phyloP scores from a whole-genome alignment of 1,284 basidiomycete species.

The Hypsizygus ulmarius region DNA sequence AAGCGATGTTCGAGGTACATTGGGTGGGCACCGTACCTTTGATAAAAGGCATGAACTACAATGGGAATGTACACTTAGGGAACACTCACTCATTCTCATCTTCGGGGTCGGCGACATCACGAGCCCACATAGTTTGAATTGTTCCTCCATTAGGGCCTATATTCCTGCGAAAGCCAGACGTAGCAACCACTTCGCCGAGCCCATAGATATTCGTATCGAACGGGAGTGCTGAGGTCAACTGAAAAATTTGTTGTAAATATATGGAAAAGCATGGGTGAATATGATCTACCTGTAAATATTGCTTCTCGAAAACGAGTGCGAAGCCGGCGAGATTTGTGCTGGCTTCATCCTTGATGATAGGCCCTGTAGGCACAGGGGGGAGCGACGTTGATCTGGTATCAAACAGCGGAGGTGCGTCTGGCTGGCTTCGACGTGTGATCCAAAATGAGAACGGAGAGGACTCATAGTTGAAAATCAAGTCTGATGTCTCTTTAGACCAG shows the following conservation, averaged over 20 bases:
- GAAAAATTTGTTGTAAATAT: slow-evolving; percentile 11
- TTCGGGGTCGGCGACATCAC: slow-evolving; percentile 58
- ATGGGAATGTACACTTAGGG: not conserved
- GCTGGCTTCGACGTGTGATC: slow-evolving; percentile 66
- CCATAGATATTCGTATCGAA: slow-evolving; percentile 74
- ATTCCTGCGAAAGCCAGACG: slow-evolving; percentile 65
- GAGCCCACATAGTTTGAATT: slow-evolving; percentile 70
- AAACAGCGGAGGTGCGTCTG: slow-evolving; percentile 60
- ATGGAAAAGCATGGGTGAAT: too few species aligned
- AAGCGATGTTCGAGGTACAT: slow-evolving; percentile 67
- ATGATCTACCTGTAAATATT: slow-evolving; percentile 34
- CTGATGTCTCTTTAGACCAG: slow-evolving; percentile 41
- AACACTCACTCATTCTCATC: slow-evolving; percentile 58
- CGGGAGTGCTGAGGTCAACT: slow-evolving; percentile 66
- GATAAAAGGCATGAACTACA: not conserved
- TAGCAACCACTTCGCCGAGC: slow-evolving; percentile 70
- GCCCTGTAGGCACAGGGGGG: slow-evolving; percentile 52
- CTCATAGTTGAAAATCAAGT: slow-evolving; percentile 69
- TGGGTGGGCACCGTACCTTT: slow-evolving; percentile 68
- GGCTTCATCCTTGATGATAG: slow-evolving; percentile 44
- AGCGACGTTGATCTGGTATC: slow-evolving; percentile 65
- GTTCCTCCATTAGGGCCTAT: slow-evolving; percentile 56
- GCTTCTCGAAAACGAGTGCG: slow-evolving; percentile 73
- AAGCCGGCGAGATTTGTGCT: slow-evolving; percentile 56
- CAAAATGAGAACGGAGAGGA: slow-evolving; percentile 73